Conservation (phyloP, 139 green algal genomes). For the Astrephomene gubernaculifera region DNA sequence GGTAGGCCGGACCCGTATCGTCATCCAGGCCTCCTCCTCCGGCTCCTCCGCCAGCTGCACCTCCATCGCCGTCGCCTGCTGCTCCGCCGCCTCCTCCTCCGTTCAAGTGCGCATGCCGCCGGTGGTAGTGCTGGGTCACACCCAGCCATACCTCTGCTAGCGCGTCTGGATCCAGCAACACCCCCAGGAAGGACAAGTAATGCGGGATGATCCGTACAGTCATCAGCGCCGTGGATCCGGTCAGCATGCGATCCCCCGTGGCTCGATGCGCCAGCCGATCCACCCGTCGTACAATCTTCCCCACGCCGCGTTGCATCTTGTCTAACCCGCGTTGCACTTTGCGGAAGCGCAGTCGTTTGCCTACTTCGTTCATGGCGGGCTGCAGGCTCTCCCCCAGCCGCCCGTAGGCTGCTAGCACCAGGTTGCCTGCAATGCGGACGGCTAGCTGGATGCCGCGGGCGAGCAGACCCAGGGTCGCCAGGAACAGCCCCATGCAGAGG, state of each 20-base stretch:
- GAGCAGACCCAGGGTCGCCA: neutral
- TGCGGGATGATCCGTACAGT: neutral
- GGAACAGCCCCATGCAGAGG: neutral
- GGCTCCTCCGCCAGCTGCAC: neutral
- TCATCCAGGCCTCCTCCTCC: neutral
- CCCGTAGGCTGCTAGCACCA: neutral
- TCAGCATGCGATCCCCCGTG: neutral
- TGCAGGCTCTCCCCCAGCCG: constrained; percentile 26
- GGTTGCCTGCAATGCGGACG: neutral
- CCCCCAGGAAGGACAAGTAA: constrained; percentile 26
- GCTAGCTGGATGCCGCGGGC: neutral
- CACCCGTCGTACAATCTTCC: neutral
- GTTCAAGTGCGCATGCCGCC: neutral
- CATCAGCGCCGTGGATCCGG: neutral
- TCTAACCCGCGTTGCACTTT: constrained; percentile 1
- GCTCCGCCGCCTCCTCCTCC: neutral
- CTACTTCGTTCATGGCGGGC: constrained; percentile 1
- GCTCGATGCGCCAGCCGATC: neutral
- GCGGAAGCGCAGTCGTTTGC: neutral
- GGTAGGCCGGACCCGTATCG: neutral
- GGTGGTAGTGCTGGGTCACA: constrained; percentile 7
- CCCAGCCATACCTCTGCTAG: constrained; percentile 34
- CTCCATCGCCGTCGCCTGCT: neutral
- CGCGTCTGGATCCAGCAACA: constrained; percentile 18
- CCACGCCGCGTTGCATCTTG: neutral